Conservation (phyloP, 2,329 filamentous ascomycete genomes). For the Neonectria sp. region DNA sequence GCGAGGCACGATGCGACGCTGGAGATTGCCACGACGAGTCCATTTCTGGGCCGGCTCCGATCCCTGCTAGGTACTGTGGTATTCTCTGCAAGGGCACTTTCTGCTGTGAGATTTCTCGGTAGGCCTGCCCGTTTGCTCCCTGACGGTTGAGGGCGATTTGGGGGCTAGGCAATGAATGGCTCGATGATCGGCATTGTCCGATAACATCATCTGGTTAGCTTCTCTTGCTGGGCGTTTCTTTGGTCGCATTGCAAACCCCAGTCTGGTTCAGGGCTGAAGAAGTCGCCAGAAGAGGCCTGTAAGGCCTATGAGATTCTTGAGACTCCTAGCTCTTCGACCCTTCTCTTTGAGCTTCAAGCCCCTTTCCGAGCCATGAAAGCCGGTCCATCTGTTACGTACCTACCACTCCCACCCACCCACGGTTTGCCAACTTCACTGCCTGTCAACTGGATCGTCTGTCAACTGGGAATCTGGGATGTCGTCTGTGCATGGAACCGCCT, state of each 20-base stretch:
- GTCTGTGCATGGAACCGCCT: conserved; percentile 25
- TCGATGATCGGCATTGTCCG: conserved; percentile 20
- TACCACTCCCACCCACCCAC: not conserved
- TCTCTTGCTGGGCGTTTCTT: not conserved
- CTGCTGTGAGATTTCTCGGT: conserved; percentile 1
- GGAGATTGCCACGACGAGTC: conserved; percentile 22
- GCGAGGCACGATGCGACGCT: conserved; percentile 26
- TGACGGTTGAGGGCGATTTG: conserved; percentile 3
- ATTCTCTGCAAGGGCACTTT: conserved; percentile 4
- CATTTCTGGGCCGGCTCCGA: conserved; percentile 8
- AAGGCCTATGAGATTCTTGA: not conserved
- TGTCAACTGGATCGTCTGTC: conserved; percentile 1
- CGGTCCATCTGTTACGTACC: not conserved
- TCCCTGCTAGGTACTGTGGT: conserved; percentile 11
- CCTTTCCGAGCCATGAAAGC: conserved; percentile 1
- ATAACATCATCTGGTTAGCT: not conserved
- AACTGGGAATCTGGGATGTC: not conserved
- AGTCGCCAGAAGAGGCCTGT: not conserved
- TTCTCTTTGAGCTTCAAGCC: not conserved
- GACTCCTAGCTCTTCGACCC: not conserved
- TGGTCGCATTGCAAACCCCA: not conserved
- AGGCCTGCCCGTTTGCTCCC: not conserved
- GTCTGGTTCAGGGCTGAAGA: conserved; percentile 3
- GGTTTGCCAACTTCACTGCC: not conserved
- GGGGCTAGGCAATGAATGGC: conserved; percentile 13